Base-by-base conservation (phyloP, 345 rosid genomes). In the Excoecaria agallocha region DNA sequence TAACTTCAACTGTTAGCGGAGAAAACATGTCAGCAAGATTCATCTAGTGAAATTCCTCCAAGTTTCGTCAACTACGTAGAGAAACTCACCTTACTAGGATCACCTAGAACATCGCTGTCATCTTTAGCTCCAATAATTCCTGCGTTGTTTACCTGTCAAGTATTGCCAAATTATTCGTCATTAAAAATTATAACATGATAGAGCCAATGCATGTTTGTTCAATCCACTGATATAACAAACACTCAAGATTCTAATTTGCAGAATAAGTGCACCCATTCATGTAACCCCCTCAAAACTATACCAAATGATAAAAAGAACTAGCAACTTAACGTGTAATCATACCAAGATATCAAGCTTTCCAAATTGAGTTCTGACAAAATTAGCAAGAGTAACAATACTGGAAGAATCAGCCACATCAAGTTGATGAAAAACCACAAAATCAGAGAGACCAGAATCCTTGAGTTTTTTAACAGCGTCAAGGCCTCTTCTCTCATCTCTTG, bases 291-390 rank as follows among this genome's bases (percentile, higher is more conserved):
- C 8, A 43, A 43, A 8, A 43, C 0, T 43, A 43, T 43, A 43
- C 10, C 1, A 8, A 43, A 43, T 6, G 10, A 43, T 30, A 30
- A 30, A 30, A 30, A 30, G 30, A 43, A 43, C 6, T 43, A 43
- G 48, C 0, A 43, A 0, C 10, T 30, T 30, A 30, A 2, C 1
- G 46, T 52, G 1, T 15, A 52, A 15, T 52, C 41, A 19, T 77
- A 82, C 89, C 78, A 86, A 79, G 43, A 89, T 83, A 80, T 86
- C 89, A 68, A 85, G 85, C 62, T 86, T 87, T 5, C 86, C 85
- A 48, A 82, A 83, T 13, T 70, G 78, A 54, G 59, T 41, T 35
- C 58, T 78, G 60, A 87, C 50, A 71, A 84, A 86, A 71, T 15
- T 74, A 61, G 81, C 86, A 9, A 88, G 79, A 55, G 81, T 70